Percentiles rank a stretch among this genome's conserved stretches.
Conservation (phyloP, 108 stramenopile genomes). For the Aurantiochytrium sp. region DNA sequence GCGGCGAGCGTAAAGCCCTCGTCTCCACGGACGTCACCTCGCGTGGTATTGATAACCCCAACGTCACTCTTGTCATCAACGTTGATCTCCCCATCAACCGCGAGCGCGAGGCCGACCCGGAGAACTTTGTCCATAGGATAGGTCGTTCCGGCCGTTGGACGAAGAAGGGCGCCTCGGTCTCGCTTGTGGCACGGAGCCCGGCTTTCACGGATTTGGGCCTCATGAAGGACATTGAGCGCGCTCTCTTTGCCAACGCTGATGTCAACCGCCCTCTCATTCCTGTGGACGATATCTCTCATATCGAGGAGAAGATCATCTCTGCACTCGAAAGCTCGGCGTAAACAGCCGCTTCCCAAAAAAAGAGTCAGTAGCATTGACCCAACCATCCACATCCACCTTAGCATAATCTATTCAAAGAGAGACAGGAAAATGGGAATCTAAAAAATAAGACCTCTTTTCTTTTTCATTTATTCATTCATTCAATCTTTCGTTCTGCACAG, state of each 20-base stretch:
- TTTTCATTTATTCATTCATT: too few relatives aligned
- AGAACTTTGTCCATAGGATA: conserved; percentile 31
- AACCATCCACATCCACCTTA: neutral
- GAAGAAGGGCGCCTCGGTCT: neutral
- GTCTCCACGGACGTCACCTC: neutral
- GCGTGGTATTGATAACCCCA: conserved; percentile 22
- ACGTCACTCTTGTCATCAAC: conserved; percentile 28
- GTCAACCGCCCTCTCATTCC: neutral
- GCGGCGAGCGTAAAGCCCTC: neutral
- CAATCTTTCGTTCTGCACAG: too few relatives aligned
- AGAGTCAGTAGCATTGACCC: neutral
- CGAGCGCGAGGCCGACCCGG: conserved; percentile 8
- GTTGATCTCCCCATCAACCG: conserved; percentile 29
- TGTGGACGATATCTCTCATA: neutral
- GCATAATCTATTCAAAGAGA: too few relatives aligned
- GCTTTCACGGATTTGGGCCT: neutral
- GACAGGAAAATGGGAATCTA: too few relatives aligned
- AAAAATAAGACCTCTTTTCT: too few relatives aligned
- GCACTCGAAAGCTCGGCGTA: neutral
- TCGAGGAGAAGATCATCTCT: neutral
- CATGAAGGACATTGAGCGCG: conserved; percentile 16
- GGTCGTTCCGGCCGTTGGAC: neutral
- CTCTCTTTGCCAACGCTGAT: neutral
- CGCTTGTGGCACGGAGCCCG: neutral
- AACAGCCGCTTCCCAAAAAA: neutral